A percentile compares a stretch with the other conserved stretches of the same genome.
These are phyloP conservation scores for Saturnispora besseyi DNA, from an alignment of 805 yeast genomes.

Conservation along the genomic window DNA sequence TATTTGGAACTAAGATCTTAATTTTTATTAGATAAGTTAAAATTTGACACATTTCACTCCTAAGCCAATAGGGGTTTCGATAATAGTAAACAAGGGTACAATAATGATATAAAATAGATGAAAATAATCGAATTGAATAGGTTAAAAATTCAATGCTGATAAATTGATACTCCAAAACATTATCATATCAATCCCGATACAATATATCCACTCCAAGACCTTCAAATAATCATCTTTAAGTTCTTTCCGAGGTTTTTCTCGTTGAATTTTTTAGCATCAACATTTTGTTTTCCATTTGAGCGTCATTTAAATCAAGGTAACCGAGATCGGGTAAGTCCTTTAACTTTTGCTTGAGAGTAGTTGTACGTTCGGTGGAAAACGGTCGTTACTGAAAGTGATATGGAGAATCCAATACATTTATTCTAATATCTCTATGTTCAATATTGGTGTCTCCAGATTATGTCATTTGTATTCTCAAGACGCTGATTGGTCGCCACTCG, in stretches of 20 bases:
- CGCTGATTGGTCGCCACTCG: background rate
- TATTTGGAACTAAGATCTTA: background rate
- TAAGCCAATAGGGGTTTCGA: background rate
- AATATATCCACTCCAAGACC: background rate
- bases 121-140: background rate
- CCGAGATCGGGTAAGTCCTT: constrained; percentile 2
- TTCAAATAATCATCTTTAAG: background rate
- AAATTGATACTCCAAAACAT: background rate
- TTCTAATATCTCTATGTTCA: no score
- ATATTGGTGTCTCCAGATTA: background rate
- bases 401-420: background rate
- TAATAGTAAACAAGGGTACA: background rate
- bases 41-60: background rate
- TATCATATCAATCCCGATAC: background rate
- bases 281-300: background rate
- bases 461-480: background rate
- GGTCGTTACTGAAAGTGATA: background rate
- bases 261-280: background rate
- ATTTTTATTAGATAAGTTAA: no score
- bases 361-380: background rate
- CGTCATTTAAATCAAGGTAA: background rate
- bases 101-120: background rate
- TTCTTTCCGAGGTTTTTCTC: background rate
- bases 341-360: background rate
- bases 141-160: background rate